Evolutionary conservation across 208 protist genomes (phyloP).

Genomic region (Endotrypanum monterogeii): DNA sequence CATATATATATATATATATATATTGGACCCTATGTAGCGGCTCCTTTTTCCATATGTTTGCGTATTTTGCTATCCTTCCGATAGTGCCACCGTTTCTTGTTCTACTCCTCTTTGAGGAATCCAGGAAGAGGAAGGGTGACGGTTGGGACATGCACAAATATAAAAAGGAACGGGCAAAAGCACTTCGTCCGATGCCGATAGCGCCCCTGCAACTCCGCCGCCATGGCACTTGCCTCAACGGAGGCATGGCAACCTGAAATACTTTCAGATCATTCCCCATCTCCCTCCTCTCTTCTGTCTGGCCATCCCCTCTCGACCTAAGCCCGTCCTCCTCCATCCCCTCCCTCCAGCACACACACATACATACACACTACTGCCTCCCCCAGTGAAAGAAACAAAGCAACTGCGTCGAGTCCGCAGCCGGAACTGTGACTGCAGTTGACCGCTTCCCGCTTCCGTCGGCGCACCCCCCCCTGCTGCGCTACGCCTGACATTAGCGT

Average conservation of each 20-base stretch:
- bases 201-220: neutral
- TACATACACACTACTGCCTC: neutral
- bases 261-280: neutral
- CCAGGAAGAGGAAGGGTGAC: neutral
- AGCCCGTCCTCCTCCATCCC: neutral
- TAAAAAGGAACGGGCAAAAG: neutral
- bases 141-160: neutral
- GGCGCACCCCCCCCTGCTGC: neutral
- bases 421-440: no score
- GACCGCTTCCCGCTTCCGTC: neutral
- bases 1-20: no score
- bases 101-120: no score
- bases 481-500: neutral
- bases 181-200: neutral
- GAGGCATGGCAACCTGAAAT: neutral
- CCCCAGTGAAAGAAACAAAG: neutral
- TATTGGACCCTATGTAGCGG: no score
- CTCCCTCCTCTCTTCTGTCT: neutral
- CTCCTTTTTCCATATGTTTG: no score
- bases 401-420: no score
- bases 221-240: neutral
- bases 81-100: no score
- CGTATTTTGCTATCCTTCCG: no score
- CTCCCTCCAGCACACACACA: neutral
- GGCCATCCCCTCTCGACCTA: neutral